Conservation (phyloP, 768 basidiomycete genomes). For the Termitomyces sp. region DNA sequence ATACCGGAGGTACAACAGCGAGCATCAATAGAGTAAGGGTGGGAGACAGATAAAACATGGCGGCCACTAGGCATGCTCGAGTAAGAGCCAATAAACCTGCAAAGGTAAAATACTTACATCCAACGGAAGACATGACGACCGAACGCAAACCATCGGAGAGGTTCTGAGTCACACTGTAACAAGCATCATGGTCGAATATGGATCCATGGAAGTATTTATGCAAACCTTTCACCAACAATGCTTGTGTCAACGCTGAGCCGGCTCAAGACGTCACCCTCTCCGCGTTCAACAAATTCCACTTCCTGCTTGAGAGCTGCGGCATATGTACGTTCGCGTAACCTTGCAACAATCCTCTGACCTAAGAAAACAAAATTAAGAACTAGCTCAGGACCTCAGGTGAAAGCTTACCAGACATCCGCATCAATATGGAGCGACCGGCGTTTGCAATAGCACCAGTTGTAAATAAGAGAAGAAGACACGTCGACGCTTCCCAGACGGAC, state of each 20-base stretch:
- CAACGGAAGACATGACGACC: conserved; percentile 89
- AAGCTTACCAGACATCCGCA: conserved; percentile 72
- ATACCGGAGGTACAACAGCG: conserved; percentile 83
- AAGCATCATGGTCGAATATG: background rate
- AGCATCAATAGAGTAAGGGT: conserved; percentile 91
- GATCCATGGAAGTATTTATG: background rate
- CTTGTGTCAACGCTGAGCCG: conserved; percentile 86
- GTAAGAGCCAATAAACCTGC: background rate
- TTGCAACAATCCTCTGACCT: conserved; percentile 89
- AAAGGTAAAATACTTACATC: conserved; percentile 49
- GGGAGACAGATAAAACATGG: conserved; percentile 92
- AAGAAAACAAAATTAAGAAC: background rate
- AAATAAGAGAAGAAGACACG: conserved; percentile 65
- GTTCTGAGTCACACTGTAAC: conserved; percentile 67
- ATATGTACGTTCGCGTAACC: conserved; percentile 79
- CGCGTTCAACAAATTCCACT: conserved; percentile 87
- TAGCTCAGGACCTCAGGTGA: background rate
- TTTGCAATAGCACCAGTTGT: conserved; percentile 86
- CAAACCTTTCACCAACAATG: conserved; percentile 88
- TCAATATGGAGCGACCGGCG: conserved; percentile 74
- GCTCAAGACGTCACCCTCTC: conserved; percentile 91
- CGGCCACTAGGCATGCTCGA: conserved; percentile 53
- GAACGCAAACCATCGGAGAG: conserved; percentile 79
- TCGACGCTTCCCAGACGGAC: conserved; percentile 76
- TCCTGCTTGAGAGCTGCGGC: conserved; percentile 82